These are phyloP conservation scores for Microsporum audouinii DNA, from an alignment of 2,329 filamentous ascomycete genomes.

Conservation along the genomic window DNA sequence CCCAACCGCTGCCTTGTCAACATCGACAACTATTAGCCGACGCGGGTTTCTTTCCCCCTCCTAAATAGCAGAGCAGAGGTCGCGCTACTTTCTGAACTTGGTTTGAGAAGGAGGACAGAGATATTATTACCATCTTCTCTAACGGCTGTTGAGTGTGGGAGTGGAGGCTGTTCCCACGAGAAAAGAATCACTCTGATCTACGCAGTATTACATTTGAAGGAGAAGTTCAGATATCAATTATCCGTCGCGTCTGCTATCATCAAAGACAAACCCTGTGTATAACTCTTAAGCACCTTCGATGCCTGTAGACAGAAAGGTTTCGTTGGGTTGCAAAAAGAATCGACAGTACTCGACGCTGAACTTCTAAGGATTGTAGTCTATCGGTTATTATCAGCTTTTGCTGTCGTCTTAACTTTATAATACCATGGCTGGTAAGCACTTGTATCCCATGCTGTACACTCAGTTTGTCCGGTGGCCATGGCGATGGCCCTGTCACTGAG, in stretches of 20 bases:
- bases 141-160: not conserved
- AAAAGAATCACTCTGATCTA: not conserved
- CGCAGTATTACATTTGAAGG: constrained; percentile 7
- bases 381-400: constrained; percentile 16
- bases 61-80: not conserved
- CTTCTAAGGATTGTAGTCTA: constrained; percentile 28
- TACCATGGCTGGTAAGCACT: constrained; percentile 52
- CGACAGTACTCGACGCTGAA: constrained; percentile 10
- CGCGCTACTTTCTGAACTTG: not conserved
- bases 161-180: not conserved
- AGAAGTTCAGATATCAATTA: constrained; percentile 19
- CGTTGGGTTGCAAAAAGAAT: constrained; percentile 12
- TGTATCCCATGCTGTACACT: constrained; percentile 20
- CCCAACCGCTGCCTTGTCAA: not conserved
- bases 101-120: not conserved
- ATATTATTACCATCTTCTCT: not conserved
- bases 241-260: constrained; percentile 22
- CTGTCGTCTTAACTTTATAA: constrained; percentile 16
- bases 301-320: constrained; percentile 27
- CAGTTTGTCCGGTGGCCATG: not conserved
- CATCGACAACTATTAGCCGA: not conserved
- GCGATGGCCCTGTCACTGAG: no score
- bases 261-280: constrained; percentile 24
- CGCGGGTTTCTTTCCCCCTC: not conserved
- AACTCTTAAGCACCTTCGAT: constrained; percentile 29